Conservation (phyloP, 2,329 filamentous ascomycete species). For the Pseudogymnoascus sp. region DNA sequence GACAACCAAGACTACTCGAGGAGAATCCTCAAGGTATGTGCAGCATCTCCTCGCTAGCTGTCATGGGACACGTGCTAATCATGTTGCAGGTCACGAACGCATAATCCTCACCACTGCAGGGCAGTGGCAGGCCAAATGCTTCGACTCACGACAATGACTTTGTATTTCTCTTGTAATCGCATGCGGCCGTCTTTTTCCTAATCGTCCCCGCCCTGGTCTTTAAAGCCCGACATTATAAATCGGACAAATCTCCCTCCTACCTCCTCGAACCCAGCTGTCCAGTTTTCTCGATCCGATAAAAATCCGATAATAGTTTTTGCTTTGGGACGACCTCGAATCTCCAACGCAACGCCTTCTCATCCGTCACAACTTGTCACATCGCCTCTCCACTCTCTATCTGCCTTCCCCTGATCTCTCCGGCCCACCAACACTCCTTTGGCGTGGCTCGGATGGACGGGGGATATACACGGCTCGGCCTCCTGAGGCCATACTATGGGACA, state of each 20-base stretch:
- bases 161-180: slow-evolving; percentile 1
- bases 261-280: background rate
- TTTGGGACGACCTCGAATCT: background rate
- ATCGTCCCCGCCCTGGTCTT: background rate
- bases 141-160: slow-evolving; percentile 8
- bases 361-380: background rate
- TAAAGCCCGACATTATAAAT: background rate
- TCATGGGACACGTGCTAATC: background rate
- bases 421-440: background rate
- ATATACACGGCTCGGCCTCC: background rate
- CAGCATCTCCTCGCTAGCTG: slow-evolving; percentile 19
- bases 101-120: background rate
- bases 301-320: background rate
- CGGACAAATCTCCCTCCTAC: background rate
- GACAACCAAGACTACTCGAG: slow-evolving; percentile 96
- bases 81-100: background rate
- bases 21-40: slow-evolving; percentile 81
- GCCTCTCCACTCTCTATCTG: background rate
- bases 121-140: background rate
- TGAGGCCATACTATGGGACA: background rate
- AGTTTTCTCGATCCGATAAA: background rate
- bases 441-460: background rate
- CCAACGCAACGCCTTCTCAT: background rate
- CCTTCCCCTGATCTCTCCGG: background rate
- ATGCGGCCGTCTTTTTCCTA: background rate